Evolutionary conservation across 371 early-diverging fungal species (phyloP), one percentile per base, ranked within the genome.

Genomic region (Circinella umbellata): DNA sequence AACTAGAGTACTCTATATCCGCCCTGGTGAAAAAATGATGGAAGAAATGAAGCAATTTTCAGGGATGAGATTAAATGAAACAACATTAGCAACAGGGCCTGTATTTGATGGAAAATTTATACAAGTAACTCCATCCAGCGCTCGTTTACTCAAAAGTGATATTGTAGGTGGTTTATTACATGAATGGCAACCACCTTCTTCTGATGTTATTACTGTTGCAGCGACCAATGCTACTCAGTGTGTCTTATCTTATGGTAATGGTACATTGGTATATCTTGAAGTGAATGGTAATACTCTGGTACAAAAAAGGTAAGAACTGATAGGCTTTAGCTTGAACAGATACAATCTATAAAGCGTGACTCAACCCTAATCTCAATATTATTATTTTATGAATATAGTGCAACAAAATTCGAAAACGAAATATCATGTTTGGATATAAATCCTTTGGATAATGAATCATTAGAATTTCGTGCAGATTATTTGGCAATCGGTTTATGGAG

Each of bases 401-500:
- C 73, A 63, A 81, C 66, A 15, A 66, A 76, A 46, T 74, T 89
- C 63, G 87, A 83, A 17, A 73, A 83, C 67, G 90, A 91, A 55
- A 84, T 93, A 49, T 81, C 93, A 3, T 91, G 92, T 62, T 68
- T 94, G 18, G 85, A 88, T 68, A 83, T 91, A 39, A 76, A 76
- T 38, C 72, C 82, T 10, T 64, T 82, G 18, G 79, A 83, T 54
- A 53, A 71, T 46, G 71, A 51, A 15, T 68, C 73, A 13, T 68
- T 73, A 0, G 57, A 70, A 34, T 59, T 64, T 8, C 72, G 84
- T 1, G 38, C 73, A 8, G 71, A 80, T 7, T 51, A 34, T 6
- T 81, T 87, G 18, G 90, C 90, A 0, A 85, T 94, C 18, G 92
- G 92, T 8, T 67, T 92, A 20, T 96, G 95, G 94, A 84, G 76